Percentiles rank a stretch among this genome's conserved stretches.
Evolutionary conservation across 1,139 yeast genomes (phyloP).

Genomic region (Suhomyces choctaworum): DNA sequence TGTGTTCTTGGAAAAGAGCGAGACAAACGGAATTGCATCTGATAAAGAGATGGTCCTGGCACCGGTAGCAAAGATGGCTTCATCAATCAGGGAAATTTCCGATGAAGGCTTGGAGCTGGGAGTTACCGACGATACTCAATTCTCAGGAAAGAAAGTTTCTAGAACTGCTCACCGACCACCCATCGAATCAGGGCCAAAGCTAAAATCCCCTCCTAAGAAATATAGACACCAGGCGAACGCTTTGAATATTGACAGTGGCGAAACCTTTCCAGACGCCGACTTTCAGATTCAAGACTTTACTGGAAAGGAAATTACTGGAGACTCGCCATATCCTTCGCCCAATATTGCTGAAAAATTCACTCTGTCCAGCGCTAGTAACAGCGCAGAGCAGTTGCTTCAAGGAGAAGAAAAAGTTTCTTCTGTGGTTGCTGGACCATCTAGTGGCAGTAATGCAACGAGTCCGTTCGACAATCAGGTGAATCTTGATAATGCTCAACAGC

Average conservation of each 20-base stretch:
- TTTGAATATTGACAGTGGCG: not conserved
- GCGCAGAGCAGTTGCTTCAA: too few species aligned
- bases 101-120: not conserved
- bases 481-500: conserved; percentile 2
- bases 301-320: not conserved
- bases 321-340: conserved; percentile 14
- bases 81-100: not conserved
- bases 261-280: not conserved
- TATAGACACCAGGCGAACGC: conserved; percentile 12
- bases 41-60: not conserved
- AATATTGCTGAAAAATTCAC: conserved; percentile 1
- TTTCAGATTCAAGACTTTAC: not conserved
- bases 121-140: not conserved
- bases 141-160: not conserved
- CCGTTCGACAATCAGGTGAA: not conserved
- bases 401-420: not conserved
- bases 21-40: too few species aligned
- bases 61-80: not conserved
- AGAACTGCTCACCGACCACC: too few species aligned
- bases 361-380: not conserved
- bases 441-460: not conserved
- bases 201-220: conserved; percentile 12
- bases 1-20: conserved; percentile 5
- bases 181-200: not conserved
- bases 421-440: not conserved